Evolutionary conservation across 306 rosid species (phyloP).

Genomic region (Herpetospermum pedunculosum): DNA sequence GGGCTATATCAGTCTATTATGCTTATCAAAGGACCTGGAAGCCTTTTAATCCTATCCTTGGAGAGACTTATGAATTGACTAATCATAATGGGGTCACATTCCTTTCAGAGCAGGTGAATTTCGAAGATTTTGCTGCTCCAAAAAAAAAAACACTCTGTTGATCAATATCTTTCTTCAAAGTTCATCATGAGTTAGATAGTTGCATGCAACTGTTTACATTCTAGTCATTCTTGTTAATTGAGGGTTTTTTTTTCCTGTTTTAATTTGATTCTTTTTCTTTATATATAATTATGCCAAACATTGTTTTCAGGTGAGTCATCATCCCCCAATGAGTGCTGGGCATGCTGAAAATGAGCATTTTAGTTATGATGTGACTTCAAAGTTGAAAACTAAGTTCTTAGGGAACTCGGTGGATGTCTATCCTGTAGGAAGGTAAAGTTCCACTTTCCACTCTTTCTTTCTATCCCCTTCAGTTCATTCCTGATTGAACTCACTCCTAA

Average conservation of each 20-base stretch:
- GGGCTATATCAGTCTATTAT: conserved; percentile 88
- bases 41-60: conserved; percentile 95
- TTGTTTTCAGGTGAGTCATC: conserved; percentile 73
- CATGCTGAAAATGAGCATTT: conserved; percentile 90
- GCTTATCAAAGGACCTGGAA: conserved; percentile 96
- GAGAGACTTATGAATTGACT: conserved; percentile 81
- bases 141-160: not conserved
- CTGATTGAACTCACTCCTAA: not conserved
- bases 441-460: conserved; percentile 5
- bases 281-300: not conserved
- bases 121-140: conserved; percentile 9
- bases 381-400: conserved; percentile 81
- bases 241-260: not conserved
- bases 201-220: not conserved
- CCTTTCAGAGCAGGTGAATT: conserved; percentile 75
- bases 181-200: not conserved
- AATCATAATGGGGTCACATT: conserved; percentile 70
- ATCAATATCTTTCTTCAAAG: not conserved
- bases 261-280: not conserved
- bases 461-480: not conserved
- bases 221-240: not conserved
- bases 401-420: conserved; percentile 83
- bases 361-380: conserved; percentile 77
- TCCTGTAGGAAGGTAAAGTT: conserved; percentile 81
- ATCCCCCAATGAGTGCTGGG: conserved; percentile 95